Evolutionary conservation across 164 flowering plant species (phyloP).

Genomic region (Aristolochia contorta): DNA sequence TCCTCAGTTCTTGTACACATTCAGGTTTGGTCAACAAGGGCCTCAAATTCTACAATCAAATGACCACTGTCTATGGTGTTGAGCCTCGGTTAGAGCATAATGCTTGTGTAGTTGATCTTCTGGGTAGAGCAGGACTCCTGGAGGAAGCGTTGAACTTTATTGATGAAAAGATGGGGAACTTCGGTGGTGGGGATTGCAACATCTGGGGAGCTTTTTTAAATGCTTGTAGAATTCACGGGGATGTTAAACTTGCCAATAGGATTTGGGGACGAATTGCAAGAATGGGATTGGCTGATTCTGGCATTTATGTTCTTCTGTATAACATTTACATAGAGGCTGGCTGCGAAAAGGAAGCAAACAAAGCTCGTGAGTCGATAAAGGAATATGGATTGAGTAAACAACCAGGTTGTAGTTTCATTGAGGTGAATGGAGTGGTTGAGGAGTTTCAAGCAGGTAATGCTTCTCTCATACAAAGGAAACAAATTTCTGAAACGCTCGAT

Average conservation of each 20-base stretch:
- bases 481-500: conserved; percentile 30
- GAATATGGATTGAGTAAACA: conserved; percentile 36
- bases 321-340: conserved; percentile 55
- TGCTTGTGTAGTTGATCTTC: conserved; percentile 56
- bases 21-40: conserved; percentile 46
- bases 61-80: conserved; percentile 31
- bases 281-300: conserved; percentile 35
- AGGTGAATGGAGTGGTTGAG: conserved; percentile 41
- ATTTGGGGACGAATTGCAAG: conserved; percentile 35
- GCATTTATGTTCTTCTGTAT: conserved; percentile 38
- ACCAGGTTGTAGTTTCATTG: conserved; percentile 61
- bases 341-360: conserved; percentile 39
- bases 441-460: conserved; percentile 49
- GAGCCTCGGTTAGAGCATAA: conserved; percentile 42
- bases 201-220: conserved; percentile 62
- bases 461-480: conserved; percentile 26
- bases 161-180: conserved; percentile 36
- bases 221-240: conserved; percentile 48
- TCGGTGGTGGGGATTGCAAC: conserved; percentile 39
- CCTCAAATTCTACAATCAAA: conserved; percentile 33
- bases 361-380: conserved; percentile 29
- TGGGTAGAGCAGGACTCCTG: conserved; percentile 48
- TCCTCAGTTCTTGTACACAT: conserved; percentile 55
- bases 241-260: conserved; percentile 39
- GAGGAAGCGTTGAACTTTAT: conserved; percentile 55